Base-by-base conservation (phyloP, 352 stramenopile species). In the Phytophthora multivora region DNA sequence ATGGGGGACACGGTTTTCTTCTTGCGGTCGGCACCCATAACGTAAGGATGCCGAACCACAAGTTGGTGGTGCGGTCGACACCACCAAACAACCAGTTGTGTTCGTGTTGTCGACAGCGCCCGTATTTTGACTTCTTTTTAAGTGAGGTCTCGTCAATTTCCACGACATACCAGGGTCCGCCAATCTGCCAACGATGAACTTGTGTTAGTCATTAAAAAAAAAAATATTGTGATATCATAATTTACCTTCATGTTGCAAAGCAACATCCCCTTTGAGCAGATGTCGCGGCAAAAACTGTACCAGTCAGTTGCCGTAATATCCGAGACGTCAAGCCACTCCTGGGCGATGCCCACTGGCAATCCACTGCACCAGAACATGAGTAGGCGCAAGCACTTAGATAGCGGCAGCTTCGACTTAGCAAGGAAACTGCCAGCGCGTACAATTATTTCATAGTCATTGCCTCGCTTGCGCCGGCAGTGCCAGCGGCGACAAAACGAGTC, bases 111-210 rank as follows among this genome's bases (percentile, higher is more conserved):
- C 11, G 25, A 3, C 51, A 23, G 8, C 38, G 25, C 4, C 39
- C 39, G 16, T 59, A 45, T n/a, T 59, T 59, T 0, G 26, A 45
- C 11, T 59, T 51, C 16, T 43, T 59, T 28, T 59, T 59, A 5
- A 51, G 12, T 7, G 5, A 31, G 1, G 40, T 59, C 19, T 59
- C 39, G n/a, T 33, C 51, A 2, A 50, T 59, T 10, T 50, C 39
- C 25, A 51, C 21, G 5, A 56, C 36, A 5, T 56, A 13, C 9
- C 36, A 33, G 1, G 16, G 18, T 4, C 50, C 38, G 0, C 15
- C 49, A 19, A 52, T 30, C 46, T 52, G 31, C n/a, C n/a, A n/a
- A n/a, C n/a, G n/a, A 42, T 11, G 10, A 8, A 8, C 9, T 18
- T 52, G n/a, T 5, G 28, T 52, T 54, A 54, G 47, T 15, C 11